phyloP scores from a whole-genome alignment of 2,329 filamentous ascomycete genomes.

The Sordariomycetes sp. region DNA sequence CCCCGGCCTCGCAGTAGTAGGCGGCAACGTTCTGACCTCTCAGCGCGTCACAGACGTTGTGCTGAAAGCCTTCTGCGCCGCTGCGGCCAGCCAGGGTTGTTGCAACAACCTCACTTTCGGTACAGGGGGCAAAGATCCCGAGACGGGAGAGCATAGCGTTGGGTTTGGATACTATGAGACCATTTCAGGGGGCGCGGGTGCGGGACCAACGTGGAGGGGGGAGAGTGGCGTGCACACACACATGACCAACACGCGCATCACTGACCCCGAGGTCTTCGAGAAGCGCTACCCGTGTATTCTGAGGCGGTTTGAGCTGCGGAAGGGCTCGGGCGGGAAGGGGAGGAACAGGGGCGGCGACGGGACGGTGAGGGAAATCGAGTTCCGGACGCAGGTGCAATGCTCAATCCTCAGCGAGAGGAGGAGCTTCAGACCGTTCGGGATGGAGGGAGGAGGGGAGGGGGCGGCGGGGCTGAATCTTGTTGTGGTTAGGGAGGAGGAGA shows the following conservation, averaged over 20 bases:
- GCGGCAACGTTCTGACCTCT: conserved; percentile 49
- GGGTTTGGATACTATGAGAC: no score
- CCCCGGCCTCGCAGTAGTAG: conserved; percentile 68
- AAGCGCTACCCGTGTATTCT: conserved; percentile 59
- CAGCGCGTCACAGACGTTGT: conserved; percentile 33
- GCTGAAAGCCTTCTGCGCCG: conserved; percentile 65
- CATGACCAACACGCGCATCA: conserved; percentile 76
- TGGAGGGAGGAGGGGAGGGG: conserved; percentile 61
- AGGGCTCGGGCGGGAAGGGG: conserved; percentile 46
- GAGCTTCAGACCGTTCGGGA: conserved; percentile 60
- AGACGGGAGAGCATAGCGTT: neutral
- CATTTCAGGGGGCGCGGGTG: neutral
- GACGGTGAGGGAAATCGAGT: conserved; percentile 55
- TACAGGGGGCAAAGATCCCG: conserved; percentile 37
- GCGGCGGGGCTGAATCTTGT: no score
- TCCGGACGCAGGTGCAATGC: neutral
- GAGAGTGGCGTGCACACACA: conserved; percentile 11
- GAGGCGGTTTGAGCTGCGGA: conserved; percentile 55
- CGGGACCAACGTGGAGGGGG: no score
- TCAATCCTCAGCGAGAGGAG: conserved; percentile 64
- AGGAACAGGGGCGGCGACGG: conserved; percentile 58
- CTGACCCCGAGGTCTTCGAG: conserved; percentile 34
- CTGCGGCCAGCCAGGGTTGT: conserved; percentile 68
- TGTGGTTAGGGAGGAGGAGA: neutral
- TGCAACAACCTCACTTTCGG: conserved; percentile 81